Evolutionary conservation across 208 protist genomes (phyloP).

Genomic region (Acanthamoeba sp.): DNA sequence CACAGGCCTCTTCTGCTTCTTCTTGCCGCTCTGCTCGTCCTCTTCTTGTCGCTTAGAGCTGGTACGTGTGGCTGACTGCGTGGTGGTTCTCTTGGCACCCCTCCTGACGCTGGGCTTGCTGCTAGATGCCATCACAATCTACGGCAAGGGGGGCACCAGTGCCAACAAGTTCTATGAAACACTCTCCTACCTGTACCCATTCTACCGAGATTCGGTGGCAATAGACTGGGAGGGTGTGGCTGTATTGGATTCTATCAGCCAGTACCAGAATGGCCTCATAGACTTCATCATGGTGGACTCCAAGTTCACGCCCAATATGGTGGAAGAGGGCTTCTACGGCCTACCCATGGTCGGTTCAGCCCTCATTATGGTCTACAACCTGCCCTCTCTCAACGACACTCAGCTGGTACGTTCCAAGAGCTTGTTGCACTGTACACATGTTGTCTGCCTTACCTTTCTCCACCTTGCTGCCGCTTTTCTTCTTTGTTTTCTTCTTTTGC

Average conservation of each 20-base stretch:
- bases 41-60: no score
- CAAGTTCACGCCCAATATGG: background rate
- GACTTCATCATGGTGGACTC: slow-evolving; percentile 37
- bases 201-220: background rate
- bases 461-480: no score
- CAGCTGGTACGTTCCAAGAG: background rate
- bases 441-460: background rate
- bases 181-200: background rate
- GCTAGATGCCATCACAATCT: background rate
- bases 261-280: background rate
- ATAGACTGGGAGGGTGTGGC: slow-evolving; percentile 4
- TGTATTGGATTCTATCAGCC: background rate
- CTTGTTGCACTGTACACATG: background rate
- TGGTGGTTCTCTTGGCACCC: no score
- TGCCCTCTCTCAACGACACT: background rate
- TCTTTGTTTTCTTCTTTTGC: background rate
- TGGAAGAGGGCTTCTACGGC: background rate
- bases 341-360: background rate
- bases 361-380: slow-evolving; percentile 28
- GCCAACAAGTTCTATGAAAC: background rate
- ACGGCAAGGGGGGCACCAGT: slow-evolving; percentile 5
- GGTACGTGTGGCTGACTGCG: no score
- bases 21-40: no score
- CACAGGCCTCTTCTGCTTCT: no score
- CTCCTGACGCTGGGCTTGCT: background rate